A percentile compares a stretch with the other conserved stretches of the same genome.
These are phyloP conservation scores for Syzygium malaccense DNA, from an alignment of 441 rosid species.

Conservation along the genomic window DNA sequence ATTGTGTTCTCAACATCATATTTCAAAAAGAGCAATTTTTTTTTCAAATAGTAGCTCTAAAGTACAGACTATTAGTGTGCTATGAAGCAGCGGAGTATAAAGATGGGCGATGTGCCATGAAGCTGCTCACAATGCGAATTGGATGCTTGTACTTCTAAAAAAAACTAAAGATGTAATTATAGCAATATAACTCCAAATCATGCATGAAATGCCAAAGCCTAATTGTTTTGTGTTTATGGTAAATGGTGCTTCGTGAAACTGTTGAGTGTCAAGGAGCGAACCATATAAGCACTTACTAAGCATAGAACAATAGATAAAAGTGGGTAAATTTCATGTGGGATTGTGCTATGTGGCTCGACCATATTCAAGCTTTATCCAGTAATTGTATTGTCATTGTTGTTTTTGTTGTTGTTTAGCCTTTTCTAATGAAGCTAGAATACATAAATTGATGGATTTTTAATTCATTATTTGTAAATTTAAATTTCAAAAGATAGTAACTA, in stretches of 20 bases:
- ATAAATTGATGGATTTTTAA: not conserved
- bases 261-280: no score
- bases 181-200: not conserved
- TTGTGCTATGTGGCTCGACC: not conserved
- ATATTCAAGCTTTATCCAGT: not conserved
- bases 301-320: no score
- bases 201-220: not conserved
- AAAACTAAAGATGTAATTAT: not conserved
- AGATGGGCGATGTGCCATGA: not conserved
- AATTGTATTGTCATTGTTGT: not conserved
- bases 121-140: not conserved
- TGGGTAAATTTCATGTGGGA: not conserved
- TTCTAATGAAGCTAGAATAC: not conserved
- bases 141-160: not conserved
- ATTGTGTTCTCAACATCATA: not conserved
- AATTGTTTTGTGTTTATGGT: not conserved
- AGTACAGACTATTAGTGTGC: not conserved
- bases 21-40: not conserved
- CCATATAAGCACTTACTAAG: no score
- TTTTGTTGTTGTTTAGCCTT: not conserved
- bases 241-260: no score
- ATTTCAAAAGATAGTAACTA: not conserved
- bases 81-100: not conserved
- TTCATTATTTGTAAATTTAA: not conserved
- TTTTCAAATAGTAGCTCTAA: not conserved